phyloP scores from a whole-genome alignment of 805 yeast species.

The Yarrowia sp. region DNA sequence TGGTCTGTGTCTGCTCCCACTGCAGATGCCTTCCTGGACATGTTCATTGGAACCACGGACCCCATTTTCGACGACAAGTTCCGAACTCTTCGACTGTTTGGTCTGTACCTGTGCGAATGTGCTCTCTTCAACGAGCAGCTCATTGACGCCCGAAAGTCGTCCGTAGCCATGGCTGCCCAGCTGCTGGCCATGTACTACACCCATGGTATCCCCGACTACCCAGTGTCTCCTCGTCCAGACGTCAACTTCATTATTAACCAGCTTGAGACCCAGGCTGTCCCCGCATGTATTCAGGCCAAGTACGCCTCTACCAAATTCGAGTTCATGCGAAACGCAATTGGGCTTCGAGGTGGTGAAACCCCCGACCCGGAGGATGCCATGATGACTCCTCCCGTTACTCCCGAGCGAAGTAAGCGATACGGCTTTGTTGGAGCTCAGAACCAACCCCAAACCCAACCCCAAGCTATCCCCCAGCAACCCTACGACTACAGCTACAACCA shows the following conservation, averaged over 20 bases:
- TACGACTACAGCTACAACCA: slow-evolving; percentile 24
- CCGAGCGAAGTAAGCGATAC: slow-evolving; percentile 30
- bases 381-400: slow-evolving; percentile 36
- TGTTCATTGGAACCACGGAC: slow-evolving; percentile 41
- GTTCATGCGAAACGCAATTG: slow-evolving; percentile 35
- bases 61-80: slow-evolving; percentile 35
- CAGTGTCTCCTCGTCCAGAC: slow-evolving; percentile 35
- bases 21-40: slow-evolving; percentile 55
- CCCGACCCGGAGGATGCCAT: slow-evolving; percentile 30
- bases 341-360: slow-evolving; percentile 17
- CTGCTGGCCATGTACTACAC: slow-evolving; percentile 38
- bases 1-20: slow-evolving; percentile 77
- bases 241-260: slow-evolving; percentile 39
- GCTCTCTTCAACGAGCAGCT: slow-evolving; percentile 34
- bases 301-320: slow-evolving; percentile 34
- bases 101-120: slow-evolving; percentile 33
- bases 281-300: slow-evolving; percentile 32
- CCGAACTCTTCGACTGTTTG: slow-evolving; percentile 23
- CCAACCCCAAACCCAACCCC: slow-evolving; percentile 20
- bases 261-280: slow-evolving; percentile 31
- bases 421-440: slow-evolving; percentile 32
- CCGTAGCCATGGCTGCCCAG: slow-evolving; percentile 38
- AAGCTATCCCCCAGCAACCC: slow-evolving; percentile 4
- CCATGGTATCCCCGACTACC: slow-evolving; percentile 30
- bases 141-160: slow-evolving; percentile 26